A percentile compares a stretch with the other conserved stretches of the same genome.
Evolutionary conservation across 2,329 filamentous ascomycete species (phyloP).

Genomic region (Gaeumannomyces sp.): DNA sequence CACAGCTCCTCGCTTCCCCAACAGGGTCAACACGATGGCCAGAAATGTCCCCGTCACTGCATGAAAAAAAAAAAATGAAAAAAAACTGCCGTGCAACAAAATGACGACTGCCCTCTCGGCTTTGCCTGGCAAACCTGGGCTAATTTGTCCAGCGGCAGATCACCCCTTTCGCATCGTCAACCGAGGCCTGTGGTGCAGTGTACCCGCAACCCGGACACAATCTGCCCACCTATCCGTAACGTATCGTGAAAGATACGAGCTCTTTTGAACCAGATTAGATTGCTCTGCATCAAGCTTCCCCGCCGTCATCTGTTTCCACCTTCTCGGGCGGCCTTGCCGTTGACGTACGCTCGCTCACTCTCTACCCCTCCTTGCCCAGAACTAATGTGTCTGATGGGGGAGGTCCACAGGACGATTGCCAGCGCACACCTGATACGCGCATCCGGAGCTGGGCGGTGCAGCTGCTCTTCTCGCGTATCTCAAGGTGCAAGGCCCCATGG

Average conservation of each 20-base stretch:
- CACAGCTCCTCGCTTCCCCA: too few species aligned
- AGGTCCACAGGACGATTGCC: background rate
- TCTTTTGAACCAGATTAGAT: background rate
- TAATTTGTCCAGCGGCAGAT: background rate
- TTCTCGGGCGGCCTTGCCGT: background rate
- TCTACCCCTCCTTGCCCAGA: too few species aligned
- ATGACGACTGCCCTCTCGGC: background rate
- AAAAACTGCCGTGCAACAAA: background rate
- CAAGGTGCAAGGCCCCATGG: background rate
- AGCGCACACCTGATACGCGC: background rate
- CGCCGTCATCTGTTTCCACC: background rate
- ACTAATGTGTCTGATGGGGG: background rate
- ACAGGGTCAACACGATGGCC: background rate
- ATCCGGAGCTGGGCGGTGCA: background rate
- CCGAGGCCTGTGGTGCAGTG: background rate
- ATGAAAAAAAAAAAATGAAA: background rate
- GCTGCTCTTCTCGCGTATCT: background rate
- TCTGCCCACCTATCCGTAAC: background rate
- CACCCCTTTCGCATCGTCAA: background rate
- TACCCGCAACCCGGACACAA: background rate
- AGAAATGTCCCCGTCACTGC: background rate
- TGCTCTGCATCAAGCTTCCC: background rate
- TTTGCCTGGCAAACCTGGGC: background rate
- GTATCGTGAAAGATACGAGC: background rate
- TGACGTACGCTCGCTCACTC: background rate